These are phyloP conservation scores for Thymus mandschuricus DNA, from an alignment of 257 asterid genomes.

Conservation along the genomic window DNA sequence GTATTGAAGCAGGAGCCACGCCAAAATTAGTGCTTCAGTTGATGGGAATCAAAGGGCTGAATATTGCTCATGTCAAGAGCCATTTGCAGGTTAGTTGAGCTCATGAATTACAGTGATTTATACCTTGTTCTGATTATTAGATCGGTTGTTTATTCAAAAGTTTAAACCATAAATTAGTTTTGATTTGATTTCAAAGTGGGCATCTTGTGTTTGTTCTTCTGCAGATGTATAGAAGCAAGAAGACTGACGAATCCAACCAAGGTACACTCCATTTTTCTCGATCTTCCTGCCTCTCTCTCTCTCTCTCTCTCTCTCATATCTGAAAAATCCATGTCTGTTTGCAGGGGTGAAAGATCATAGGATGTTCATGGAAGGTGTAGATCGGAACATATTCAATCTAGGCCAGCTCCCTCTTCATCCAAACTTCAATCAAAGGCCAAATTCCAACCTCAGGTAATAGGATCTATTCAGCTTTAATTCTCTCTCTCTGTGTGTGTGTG, in stretches of 20 bases:
- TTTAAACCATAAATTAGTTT: neutral
- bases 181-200: neutral
- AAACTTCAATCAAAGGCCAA: constrained; percentile 48
- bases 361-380: constrained; percentile 54
- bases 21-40: constrained; percentile 79
- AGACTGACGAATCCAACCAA: constrained; percentile 60
- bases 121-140: neutral
- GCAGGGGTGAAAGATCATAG: constrained; percentile 52
- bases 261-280: constrained; percentile 37
- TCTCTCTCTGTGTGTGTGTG: too few species aligned
- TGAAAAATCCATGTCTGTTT: neutral
- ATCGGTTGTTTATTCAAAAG: neutral
- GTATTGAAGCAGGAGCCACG: constrained; percentile 75
- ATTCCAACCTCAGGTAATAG: constrained; percentile 51
- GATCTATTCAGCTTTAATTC: too few species aligned
- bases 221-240: constrained; percentile 90
- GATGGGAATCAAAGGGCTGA: constrained; percentile 83
- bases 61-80: constrained; percentile 93
- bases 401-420: constrained; percentile 70
- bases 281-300: neutral
- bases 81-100: constrained; percentile 67
- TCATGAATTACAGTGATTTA: neutral
- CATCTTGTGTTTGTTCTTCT: constrained; percentile 7
- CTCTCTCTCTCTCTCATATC: neutral
- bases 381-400: constrained; percentile 62